A percentile compares a stretch with the other conserved stretches of the same genome.
Conservation (phyloP, 805 yeast genomes). For the Ogataea trehalophila region DNA sequence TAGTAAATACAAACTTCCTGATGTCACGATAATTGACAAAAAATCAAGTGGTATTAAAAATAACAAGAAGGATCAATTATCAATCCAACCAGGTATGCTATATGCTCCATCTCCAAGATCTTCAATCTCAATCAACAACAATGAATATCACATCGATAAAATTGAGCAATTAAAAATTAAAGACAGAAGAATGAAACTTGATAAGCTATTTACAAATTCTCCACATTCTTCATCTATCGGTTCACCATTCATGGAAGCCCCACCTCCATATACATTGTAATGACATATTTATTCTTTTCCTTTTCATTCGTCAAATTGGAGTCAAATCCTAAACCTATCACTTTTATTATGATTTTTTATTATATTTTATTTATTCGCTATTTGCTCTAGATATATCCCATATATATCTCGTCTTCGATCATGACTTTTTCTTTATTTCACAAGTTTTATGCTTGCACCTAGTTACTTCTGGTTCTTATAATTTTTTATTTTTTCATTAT, state of each 20-base stretch:
- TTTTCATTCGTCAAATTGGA: not conserved
- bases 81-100: too few relatives aligned
- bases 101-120: not conserved
- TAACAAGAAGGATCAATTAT: too few relatives aligned
- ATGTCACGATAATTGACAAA: not conserved
- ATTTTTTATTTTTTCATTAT: too few relatives aligned
- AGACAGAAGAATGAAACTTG: slow-evolving; percentile 23
- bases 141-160: slow-evolving; percentile 22
- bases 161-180: slow-evolving; percentile 21
- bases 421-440: too few relatives aligned
- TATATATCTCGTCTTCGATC: too few relatives aligned
- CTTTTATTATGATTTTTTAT: too few relatives aligned
- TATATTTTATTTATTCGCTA: too few relatives aligned
- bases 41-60: not conserved
- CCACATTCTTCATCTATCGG: slow-evolving; percentile 3
- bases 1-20: slow-evolving; percentile 1
- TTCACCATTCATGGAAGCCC: slow-evolving; percentile 14
- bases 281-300: not conserved
- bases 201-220: slow-evolving; percentile 19
- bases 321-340: too few relatives aligned
- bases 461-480: too few relatives aligned
- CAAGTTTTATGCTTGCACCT: too few relatives aligned
- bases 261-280: slow-evolving; percentile 23
- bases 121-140: not conserved
- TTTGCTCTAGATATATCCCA: too few relatives aligned